Percentiles rank a stretch among this genome's conserved stretches.
Evolutionary conservation across 306 rosid genomes (phyloP).

Genomic region (Cucumis melo): DNA sequence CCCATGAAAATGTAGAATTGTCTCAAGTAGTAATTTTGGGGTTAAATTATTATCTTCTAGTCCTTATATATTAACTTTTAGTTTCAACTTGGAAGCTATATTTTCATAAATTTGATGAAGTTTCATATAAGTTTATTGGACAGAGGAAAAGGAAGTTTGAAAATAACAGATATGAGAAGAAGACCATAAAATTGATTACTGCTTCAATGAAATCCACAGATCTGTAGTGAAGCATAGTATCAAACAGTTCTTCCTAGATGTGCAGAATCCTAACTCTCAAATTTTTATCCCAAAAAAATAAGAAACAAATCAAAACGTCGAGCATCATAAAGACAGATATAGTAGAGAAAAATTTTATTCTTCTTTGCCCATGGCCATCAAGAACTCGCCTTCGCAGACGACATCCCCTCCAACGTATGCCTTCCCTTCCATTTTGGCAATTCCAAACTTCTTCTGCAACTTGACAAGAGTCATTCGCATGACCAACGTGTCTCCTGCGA

Average conservation of each 20-base stretch:
- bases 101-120: neutral
- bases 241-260: neutral
- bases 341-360: neutral
- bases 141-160: neutral
- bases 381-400: constrained; percentile 83
- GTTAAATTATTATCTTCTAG: neutral
- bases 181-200: neutral
- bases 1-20: neutral
- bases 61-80: neutral
- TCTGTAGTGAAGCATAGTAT: neutral
- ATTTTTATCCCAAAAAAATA: neutral
- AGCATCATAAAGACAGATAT: neutral
- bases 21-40: neutral
- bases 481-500: constrained; percentile 86
- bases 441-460: constrained; percentile 77
- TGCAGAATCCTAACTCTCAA: neutral
- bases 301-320: neutral
- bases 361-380: constrained; percentile 57
- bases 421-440: constrained; percentile 93
- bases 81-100: neutral
- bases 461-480: constrained; percentile 84
- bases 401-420: constrained; percentile 88
- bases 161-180: neutral
- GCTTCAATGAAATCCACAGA: neutral
- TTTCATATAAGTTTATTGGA: neutral